phyloP scores from a whole-genome alignment of 179 eudicot genomes.

The Gypsophila paniculata region DNA sequence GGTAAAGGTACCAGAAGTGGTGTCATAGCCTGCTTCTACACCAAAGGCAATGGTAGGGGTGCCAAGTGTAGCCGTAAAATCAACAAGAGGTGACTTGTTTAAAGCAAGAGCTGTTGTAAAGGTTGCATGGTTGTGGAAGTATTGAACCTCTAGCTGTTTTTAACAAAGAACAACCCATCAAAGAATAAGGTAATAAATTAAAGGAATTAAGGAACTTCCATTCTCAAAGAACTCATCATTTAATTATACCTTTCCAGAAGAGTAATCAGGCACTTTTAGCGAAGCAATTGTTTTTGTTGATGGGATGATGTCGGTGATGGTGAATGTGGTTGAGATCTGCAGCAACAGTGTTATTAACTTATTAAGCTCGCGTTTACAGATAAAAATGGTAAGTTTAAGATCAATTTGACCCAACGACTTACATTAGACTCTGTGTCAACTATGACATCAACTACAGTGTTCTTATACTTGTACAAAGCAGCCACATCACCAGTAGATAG shows the following conservation, averaged over 20 bases:
- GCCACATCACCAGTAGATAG: constrained; percentile 83
- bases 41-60: constrained; percentile 85
- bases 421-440: constrained; percentile 86
- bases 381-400: not conserved
- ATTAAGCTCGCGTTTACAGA: not conserved
- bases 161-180: constrained; percentile 13
- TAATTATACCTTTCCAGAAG: constrained; percentile 60
- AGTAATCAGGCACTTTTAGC: constrained; percentile 58
- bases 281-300: constrained; percentile 72
- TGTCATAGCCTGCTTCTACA: constrained; percentile 87
- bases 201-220: not conserved
- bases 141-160: constrained; percentile 74
- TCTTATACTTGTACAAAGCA: constrained; percentile 67
- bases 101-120: constrained; percentile 61
- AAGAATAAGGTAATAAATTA: not conserved
- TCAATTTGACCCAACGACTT: constrained; percentile 11
- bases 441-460: constrained; percentile 62
- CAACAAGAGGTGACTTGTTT: constrained; percentile 62
- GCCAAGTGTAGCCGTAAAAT: constrained; percentile 77
- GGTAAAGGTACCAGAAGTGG: constrained; percentile 54
- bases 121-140: constrained; percentile 80
- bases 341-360: constrained; percentile 11
- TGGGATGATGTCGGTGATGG: constrained; percentile 53
- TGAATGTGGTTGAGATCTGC: constrained; percentile 71
- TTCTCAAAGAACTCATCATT: not conserved